Conservation (phyloP, 176 grass and related monocot genomes). For the Miscanthus lutarioriparius region DNA sequence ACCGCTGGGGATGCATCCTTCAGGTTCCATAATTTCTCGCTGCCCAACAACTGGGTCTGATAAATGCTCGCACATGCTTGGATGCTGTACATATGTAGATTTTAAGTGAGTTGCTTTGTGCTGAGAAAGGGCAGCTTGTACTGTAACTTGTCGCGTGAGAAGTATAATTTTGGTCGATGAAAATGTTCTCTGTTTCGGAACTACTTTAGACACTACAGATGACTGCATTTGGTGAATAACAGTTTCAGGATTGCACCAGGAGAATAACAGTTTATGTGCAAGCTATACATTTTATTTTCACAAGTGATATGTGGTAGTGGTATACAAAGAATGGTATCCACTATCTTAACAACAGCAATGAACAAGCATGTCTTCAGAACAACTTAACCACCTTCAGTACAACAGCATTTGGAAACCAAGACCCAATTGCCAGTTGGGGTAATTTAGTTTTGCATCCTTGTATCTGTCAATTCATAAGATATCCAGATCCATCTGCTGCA, state of each 20-base stretch:
- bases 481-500: not conserved
- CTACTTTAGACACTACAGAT: not conserved
- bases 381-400: not conserved
- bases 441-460: not conserved
- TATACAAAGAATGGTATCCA: not conserved
- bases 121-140: constrained; percentile 6
- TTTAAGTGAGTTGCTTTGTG: constrained; percentile 6
- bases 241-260: not conserved
- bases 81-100: constrained; percentile 31
- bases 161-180: constrained; percentile 30
- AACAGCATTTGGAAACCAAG: constrained; percentile 1
- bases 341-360: not conserved
- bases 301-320: not conserved
- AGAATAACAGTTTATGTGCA: not conserved
- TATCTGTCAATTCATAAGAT: not conserved
- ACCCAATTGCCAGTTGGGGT: not conserved
- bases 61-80: not conserved
- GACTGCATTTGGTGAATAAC: not conserved
- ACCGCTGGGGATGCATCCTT: constrained; percentile 77
- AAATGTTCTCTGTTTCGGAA: not conserved
- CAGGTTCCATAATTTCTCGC: constrained; percentile 79
- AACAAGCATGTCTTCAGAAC: not conserved
- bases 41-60: constrained; percentile 92
- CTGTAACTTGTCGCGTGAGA: constrained; percentile 1
- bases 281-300: constrained; percentile 17